phyloP scores from a whole-genome alignment of 2,329 filamentous ascomycete genomes.

The Epichloe sylvatica region DNA sequence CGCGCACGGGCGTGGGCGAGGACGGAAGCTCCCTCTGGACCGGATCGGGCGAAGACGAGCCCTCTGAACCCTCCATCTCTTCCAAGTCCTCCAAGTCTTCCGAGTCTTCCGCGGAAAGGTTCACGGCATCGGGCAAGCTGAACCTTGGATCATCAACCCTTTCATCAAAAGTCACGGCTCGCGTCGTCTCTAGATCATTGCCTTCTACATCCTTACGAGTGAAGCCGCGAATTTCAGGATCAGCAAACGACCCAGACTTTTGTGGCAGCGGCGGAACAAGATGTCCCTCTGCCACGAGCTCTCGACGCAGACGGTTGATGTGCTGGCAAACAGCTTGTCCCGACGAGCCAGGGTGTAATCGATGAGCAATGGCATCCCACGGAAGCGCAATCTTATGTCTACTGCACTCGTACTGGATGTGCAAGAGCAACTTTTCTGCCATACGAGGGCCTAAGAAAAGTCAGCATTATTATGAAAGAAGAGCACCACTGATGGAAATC shows the following conservation, averaged over 20 bases:
- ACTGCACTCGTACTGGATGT: slow-evolving; percentile 26
- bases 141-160: slow-evolving; percentile 18
- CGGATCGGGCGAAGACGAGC: slow-evolving; percentile 3
- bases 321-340: slow-evolving; percentile 25
- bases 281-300: slow-evolving; percentile 25
- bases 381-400: slow-evolving; percentile 21
- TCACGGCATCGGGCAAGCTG: slow-evolving; percentile 13
- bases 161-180: slow-evolving; percentile 20
- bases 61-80: background rate
- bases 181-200: slow-evolving; percentile 13
- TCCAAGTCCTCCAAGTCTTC: background rate
- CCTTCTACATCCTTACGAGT: slow-evolving; percentile 15
- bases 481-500: too few species aligned
- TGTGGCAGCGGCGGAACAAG: slow-evolving; percentile 24
- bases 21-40: background rate
- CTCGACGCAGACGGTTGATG: slow-evolving; percentile 20
- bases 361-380: slow-evolving; percentile 27
- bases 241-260: slow-evolving; percentile 11
- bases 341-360: slow-evolving; percentile 27
- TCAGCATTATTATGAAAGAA: too few species aligned
- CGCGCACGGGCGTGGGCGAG: slow-evolving; percentile 7
- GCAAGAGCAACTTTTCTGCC: slow-evolving; percentile 29
- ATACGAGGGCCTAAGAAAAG: slow-evolving; percentile 27
- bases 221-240: slow-evolving; percentile 20
- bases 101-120: slow-evolving; percentile 5